phyloP scores from a whole-genome alignment of 306 rosid species.

The Alnus rubra region DNA sequence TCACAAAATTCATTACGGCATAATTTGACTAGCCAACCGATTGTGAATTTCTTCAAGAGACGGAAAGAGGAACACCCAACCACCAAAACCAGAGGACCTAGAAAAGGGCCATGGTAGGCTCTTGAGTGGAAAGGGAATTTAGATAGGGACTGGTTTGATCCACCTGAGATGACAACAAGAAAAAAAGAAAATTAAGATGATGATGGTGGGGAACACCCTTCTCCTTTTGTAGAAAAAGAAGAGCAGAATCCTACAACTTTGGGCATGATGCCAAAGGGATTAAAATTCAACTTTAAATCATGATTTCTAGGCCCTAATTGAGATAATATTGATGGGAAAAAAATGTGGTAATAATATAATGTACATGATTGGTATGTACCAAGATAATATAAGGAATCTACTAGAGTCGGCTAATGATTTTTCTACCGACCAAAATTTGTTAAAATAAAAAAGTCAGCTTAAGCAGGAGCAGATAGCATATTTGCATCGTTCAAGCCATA shows the following conservation, averaged over 20 bases:
- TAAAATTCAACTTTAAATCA: neutral
- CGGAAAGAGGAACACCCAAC: slow-evolving; percentile 22
- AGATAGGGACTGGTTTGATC: slow-evolving; percentile 15
- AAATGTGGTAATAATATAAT: neutral
- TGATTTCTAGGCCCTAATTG: neutral
- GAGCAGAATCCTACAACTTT: slow-evolving; percentile 12
- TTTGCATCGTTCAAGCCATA: slow-evolving; percentile 12
- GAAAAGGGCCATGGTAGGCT: slow-evolving; percentile 14
- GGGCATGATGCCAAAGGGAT: neutral
- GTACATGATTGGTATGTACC: neutral
- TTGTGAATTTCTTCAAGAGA: slow-evolving; percentile 12
- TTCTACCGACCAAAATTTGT: neutral
- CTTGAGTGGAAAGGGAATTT: slow-evolving; percentile 22
- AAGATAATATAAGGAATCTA: neutral
- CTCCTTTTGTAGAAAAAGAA: neutral
- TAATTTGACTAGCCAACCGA: slow-evolving; percentile 40
- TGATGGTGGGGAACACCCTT: slow-evolving; percentile 19
- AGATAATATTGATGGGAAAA: neutral
- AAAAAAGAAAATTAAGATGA: neutral
- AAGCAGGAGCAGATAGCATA: neutral
- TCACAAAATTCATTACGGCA: slow-evolving; percentile 26
- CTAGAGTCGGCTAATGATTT: neutral
- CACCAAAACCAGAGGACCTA: slow-evolving; percentile 17
- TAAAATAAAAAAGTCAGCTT: slow-evolving; percentile 2
- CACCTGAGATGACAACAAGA: slow-evolving; percentile 24